Base-by-base conservation (phyloP, 1,139 yeast species). In the Lodderomyces theae region DNA sequence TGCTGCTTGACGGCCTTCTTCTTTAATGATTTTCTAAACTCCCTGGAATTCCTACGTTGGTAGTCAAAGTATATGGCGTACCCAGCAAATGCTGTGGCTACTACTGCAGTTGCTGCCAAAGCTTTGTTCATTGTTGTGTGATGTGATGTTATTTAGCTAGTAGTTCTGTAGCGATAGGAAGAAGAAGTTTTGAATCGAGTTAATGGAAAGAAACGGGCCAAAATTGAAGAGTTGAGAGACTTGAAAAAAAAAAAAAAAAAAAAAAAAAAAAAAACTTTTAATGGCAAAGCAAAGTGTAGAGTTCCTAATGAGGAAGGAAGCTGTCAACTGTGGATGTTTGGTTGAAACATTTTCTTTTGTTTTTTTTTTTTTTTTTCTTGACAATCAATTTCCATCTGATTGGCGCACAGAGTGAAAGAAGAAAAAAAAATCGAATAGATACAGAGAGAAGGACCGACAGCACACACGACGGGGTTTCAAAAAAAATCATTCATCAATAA, bases 51-150 rank as follows among this genome's bases (percentile, higher is more conserved):
- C 72, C 97, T 86, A 69, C 98, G 87, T 66, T 77, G 78, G 72
- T 89, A 86, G 67, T 92, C 98, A 58, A 92, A 92, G 71, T 87
- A 92, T 36, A 80, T 71, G 44, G 94, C 88, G 64, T 92, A 92
- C 13, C 89, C 90, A 40, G 82, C 69, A 44, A 69, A 50, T 17
- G 81, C 76, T 38, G 83, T 74, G 30, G 80, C 72, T 29, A 75
- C 77, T 34, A 80, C 67, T 34, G 79, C 69, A 26, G 80, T 69
- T 44, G 80, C 60, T 32, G 79, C 58, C 29, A 77, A 63, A n/a
- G 66, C 56, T 52, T 57, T 69, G 53, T 64, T 64, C 75, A 69
- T 71, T 21, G 34, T 29, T 18, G n/a, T 13, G 26, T 13, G 31
- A 5, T 13, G 18, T 25, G 29, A 12, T 23, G 26, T 25, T 4